A percentile compares a stretch with the other conserved stretches of the same genome.
Conservation (phyloP, 2,329 filamentous ascomycete species). For the Paecilomyces formosus region DNA sequence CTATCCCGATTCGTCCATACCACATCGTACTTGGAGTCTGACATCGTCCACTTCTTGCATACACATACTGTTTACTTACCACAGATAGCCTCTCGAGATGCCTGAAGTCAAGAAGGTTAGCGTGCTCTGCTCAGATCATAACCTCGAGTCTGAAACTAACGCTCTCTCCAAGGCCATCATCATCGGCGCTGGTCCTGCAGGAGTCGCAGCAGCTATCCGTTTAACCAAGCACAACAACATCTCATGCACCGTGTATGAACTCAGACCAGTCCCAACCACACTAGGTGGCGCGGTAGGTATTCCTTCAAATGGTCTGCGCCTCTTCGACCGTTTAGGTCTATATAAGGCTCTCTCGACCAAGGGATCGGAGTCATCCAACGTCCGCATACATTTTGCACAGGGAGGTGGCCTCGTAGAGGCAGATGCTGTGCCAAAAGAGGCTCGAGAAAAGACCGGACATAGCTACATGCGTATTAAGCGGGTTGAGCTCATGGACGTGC, state of each 20-base stretch:
- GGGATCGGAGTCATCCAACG: constrained; percentile 9
- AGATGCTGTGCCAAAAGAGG: neutral
- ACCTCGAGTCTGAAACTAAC: neutral
- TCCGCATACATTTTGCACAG: constrained; percentile 16
- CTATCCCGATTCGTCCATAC: too few species aligned
- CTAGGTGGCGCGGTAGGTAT: constrained; percentile 25
- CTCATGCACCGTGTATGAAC: constrained; percentile 18
- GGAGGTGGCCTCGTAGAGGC: constrained; percentile 3
- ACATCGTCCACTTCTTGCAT: neutral
- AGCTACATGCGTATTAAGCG: constrained; percentile 20
- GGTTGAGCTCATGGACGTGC: constrained; percentile 16
- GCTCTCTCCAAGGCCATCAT: neutral
- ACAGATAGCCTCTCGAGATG: neutral
- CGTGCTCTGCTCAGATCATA: neutral
- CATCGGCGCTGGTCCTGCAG: neutral
- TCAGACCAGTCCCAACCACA: constrained; percentile 18
- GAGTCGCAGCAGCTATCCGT: neutral
- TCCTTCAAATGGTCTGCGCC: constrained; percentile 20
- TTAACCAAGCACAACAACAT: constrained; percentile 5
- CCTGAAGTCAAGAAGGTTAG: neutral
- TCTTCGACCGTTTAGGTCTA: constrained; percentile 18
- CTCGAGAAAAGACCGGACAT: constrained; percentile 12
- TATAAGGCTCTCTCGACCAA: constrained; percentile 13
- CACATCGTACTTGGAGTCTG: neutral
- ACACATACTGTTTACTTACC: neutral